Percentiles rank a stretch among this genome's conserved stretches.
phyloP scores from a whole-genome alignment of 768 basidiomycete species.

The Lentinula boryana region DNA sequence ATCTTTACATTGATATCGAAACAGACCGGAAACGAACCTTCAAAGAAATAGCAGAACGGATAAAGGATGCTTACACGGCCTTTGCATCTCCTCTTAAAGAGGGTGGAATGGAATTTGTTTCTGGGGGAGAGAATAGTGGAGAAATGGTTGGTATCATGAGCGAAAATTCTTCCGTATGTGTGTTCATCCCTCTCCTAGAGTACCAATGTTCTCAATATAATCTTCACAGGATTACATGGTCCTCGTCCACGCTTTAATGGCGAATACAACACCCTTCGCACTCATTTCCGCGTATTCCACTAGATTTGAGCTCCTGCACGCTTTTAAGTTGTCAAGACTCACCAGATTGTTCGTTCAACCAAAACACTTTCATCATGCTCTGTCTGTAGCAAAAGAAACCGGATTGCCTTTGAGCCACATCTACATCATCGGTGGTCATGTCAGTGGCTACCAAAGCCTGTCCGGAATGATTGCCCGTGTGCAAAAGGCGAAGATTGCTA shows the following conservation, averaged over 20 bases:
- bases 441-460: slow-evolving; percentile 36
- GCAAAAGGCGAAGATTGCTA: slow-evolving; percentile 28
- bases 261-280: slow-evolving; percentile 44
- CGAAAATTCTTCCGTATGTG: slow-evolving; percentile 56
- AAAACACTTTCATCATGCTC: slow-evolving; percentile 33
- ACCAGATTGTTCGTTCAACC: slow-evolving; percentile 53
- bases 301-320: slow-evolving; percentile 47
- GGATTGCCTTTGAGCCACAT: slow-evolving; percentile 37
- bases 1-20: slow-evolving; percentile 47
- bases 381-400: slow-evolving; percentile 29
- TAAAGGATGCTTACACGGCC: slow-evolving; percentile 52
- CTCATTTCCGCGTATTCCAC: slow-evolving; percentile 52
- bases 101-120: slow-evolving; percentile 52
- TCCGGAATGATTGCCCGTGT: slow-evolving; percentile 36
- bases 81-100: slow-evolving; percentile 37
- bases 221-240: slow-evolving; percentile 45
- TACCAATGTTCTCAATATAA: not conserved
- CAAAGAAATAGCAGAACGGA: slow-evolving; percentile 42
- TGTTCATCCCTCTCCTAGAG: slow-evolving; percentile 12
- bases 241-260: slow-evolving; percentile 42
- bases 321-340: slow-evolving; percentile 37
- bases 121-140: slow-evolving; percentile 23
- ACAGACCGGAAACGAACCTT: slow-evolving; percentile 42
- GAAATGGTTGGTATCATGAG: slow-evolving; percentile 68
- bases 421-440: slow-evolving; percentile 40